Percentiles rank a stretch among this genome's conserved stretches.
phyloP scores from a whole-genome alignment of 176 grass and related monocot species.

The Cenchrus purpureus region DNA sequence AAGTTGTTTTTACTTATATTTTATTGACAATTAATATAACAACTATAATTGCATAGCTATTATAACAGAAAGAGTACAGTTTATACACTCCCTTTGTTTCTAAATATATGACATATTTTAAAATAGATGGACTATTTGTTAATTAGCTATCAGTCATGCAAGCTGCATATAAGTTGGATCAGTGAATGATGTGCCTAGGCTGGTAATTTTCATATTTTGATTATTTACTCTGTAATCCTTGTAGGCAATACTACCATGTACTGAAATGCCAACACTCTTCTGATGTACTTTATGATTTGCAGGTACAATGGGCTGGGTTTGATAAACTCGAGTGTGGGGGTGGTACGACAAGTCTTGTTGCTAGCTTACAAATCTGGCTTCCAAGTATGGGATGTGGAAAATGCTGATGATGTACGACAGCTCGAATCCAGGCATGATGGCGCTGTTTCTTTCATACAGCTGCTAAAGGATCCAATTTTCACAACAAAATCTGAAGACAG shows the following conservation, averaged over 20 bases:
- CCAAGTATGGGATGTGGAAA: slow-evolving; percentile 98
- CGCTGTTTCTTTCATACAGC: slow-evolving; percentile 80
- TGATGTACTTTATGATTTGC: slow-evolving; percentile 31
- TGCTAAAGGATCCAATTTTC: slow-evolving; percentile 76
- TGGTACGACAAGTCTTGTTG: slow-evolving; percentile 65
- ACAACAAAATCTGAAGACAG: slow-evolving; percentile 55
- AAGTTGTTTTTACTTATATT: not conserved
- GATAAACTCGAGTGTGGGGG: slow-evolving; percentile 77
- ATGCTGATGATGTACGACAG: slow-evolving; percentile 87
- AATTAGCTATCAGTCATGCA: not conserved
- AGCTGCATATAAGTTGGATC: no score
- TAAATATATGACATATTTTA: no score
- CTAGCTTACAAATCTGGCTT: slow-evolving; percentile 87
- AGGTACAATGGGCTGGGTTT: slow-evolving; percentile 97
- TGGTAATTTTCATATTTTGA: slow-evolving; percentile 9
- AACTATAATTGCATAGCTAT: not conserved
- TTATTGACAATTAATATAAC: not conserved
- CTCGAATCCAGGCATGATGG: slow-evolving; percentile 81
- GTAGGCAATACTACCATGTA: slow-evolving; percentile 10
- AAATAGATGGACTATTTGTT: not conserved
- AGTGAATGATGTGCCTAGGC: not conserved
- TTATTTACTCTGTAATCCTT: slow-evolving; percentile 2
- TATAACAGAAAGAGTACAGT: not conserved
- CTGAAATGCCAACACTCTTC: not conserved
- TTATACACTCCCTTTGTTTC: not conserved